Evolutionary conservation across 306 rosid species (phyloP), one percentile per base, ranked within the genome.

Genomic region (Citrullus amarus): DNA sequence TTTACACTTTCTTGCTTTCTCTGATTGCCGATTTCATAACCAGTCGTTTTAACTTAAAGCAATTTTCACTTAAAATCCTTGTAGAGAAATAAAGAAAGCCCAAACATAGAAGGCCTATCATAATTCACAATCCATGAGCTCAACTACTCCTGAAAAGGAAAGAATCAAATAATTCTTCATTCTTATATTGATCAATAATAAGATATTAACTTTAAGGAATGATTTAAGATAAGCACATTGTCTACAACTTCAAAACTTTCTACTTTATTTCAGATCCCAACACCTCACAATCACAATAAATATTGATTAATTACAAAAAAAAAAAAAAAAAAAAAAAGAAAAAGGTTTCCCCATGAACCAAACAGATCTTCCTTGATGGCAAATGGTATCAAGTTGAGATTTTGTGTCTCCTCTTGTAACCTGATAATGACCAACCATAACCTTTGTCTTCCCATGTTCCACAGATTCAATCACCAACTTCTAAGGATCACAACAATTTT

Each of bases 381-480:
- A 72, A 72, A 72, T 50, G 41, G 39, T 72, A 72, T 72, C 77
- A 50, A 72, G 77, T 72, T 72, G 59, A 48, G 77, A 72, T 72
- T 72, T 50, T 72, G 41, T 50, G 60, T 50, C 59, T 72, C 77
- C 77, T 8, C 60, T 32, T 67, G 9, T 68, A 43, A 39, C 5
- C 34, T 41, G 57, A 48, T 48, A 50, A 48, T 30, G n/a, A 72
- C 77, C 60, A 30, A 48, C 59, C 77, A 50, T 72, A 72, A 28
- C 77, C 58, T 70, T 72, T 72, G 77, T 72, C 59, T 72, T 72
- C 25, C 43, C 77, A 50, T 72, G 77, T 72, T 72, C 59, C 59
- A 72, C 56, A 70, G 20, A 70, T 70, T 44, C 57, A 70, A 65
- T 43, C 76, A 67, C 73, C 73, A 67, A 67, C 73, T 39, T 43